Conservation (phyloP, 371 early-diverging fungal species). For the Mortierella sp. region DNA sequence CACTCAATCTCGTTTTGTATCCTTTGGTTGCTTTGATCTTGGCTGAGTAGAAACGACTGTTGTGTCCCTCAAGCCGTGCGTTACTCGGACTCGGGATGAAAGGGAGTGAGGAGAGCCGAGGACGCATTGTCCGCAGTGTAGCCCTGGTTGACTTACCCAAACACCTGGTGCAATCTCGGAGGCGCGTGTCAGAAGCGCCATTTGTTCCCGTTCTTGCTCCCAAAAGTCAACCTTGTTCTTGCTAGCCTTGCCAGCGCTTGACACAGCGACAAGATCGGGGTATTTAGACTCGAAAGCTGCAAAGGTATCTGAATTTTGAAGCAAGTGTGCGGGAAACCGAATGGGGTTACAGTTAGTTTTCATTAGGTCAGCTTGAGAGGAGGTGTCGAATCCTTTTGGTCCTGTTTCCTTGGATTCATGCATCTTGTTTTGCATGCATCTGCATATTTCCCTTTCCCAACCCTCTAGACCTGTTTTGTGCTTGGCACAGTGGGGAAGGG, state of each 20-base stretch:
- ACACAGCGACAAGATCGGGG: slow-evolving; percentile 60
- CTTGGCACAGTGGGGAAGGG: no score
- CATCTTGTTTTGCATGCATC: slow-evolving; percentile 9
- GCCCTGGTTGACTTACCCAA: slow-evolving; percentile 60
- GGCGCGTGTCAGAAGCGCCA: slow-evolving; percentile 65
- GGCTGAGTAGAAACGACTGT: no score
- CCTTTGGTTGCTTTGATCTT: no score
- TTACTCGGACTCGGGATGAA: no score
- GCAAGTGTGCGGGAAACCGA: no score
- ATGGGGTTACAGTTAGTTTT: neutral
- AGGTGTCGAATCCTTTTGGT: neutral
- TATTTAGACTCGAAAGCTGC: slow-evolving; percentile 58
- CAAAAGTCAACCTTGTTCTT: slow-evolving; percentile 59
- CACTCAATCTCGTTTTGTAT: no score
- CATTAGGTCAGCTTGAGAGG: neutral
- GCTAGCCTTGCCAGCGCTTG: slow-evolving; percentile 51
- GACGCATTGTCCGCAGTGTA: no score
- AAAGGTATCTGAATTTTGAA: slow-evolving; percentile 60
- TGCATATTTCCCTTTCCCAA: neutral
- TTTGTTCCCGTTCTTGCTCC: slow-evolving; percentile 66
- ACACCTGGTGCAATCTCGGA: slow-evolving; percentile 63
- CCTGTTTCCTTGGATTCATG: slow-evolving; percentile 11
- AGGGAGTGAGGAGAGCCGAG: no score
- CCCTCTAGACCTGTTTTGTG: neutral
- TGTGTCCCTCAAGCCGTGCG: no score